These are phyloP conservation scores for Euphorbia neoarborescens DNA, from an alignment of 441 rosid species.

Conservation along the genomic window DNA sequence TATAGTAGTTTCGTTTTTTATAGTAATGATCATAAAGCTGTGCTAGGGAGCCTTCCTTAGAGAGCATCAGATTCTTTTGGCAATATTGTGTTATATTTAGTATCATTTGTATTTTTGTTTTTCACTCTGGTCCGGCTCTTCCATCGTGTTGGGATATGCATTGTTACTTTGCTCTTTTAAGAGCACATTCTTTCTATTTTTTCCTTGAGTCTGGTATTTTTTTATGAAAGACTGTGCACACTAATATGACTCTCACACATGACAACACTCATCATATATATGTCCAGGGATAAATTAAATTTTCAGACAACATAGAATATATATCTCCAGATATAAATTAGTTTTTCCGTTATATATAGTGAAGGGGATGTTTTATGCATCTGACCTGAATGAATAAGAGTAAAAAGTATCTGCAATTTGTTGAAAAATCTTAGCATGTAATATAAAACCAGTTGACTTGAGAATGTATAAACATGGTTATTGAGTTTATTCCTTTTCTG, in stretches of 20 bases:
- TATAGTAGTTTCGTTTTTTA: background rate
- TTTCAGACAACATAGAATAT: no score
- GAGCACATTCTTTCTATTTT: background rate
- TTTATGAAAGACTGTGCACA: background rate
- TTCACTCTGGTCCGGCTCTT: background rate
- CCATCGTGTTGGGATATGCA: background rate
- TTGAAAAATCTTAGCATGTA: background rate
- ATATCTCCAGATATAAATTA: background rate
- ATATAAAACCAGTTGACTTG: conserved; percentile 10
- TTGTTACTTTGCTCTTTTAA: background rate
- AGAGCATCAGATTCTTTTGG: background rate
- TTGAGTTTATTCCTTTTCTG: conserved; percentile 1
- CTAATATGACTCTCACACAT: background rate
- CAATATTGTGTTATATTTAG: background rate
- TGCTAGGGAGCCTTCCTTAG: background rate
- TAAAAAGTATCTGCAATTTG: background rate
- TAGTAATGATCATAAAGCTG: background rate
- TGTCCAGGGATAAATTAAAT: background rate
- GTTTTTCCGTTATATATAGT: background rate
- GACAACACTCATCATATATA: background rate
- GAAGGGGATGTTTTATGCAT: background rate
- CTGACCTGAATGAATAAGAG: background rate
- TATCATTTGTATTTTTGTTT: background rate
- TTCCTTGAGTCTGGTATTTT: background rate
- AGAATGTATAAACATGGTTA: background rate